Percentiles rank a stretch among this genome's conserved stretches.
Evolutionary conservation across 1,284 basidiomycete species (phyloP).

Genomic region (Papiliotrema laurentii): DNA sequence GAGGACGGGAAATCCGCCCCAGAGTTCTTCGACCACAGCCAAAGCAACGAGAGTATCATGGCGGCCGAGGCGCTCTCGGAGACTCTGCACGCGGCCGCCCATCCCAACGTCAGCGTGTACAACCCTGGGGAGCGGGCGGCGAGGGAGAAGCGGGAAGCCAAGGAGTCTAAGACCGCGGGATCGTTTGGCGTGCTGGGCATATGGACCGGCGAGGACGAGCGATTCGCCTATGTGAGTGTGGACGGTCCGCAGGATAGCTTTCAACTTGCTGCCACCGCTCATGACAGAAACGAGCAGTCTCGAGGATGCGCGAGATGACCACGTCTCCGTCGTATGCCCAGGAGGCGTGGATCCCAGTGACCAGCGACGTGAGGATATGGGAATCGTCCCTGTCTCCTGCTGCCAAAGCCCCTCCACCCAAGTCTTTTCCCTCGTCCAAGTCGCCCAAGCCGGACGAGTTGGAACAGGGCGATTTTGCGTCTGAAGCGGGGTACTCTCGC

Average conservation of each 20-base stretch:
- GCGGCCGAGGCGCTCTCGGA: slow-evolving; percentile 60
- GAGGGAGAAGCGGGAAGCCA: slow-evolving; percentile 18
- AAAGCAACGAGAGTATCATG: slow-evolving; percentile 52
- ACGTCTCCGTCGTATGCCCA: slow-evolving; percentile 52
- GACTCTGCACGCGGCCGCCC: slow-evolving; percentile 55
- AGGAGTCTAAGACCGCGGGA: slow-evolving; percentile 44
- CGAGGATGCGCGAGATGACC: slow-evolving; percentile 63
- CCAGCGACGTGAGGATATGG: slow-evolving; percentile 45
- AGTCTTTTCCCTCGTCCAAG: too few species aligned
- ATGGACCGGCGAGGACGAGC: slow-evolving; percentile 65
- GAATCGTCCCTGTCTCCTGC: too few species aligned
- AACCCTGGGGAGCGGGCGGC: slow-evolving; percentile 33
- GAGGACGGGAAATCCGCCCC: not conserved
- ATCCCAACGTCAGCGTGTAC: slow-evolving; percentile 62
- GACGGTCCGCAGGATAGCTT: not conserved
- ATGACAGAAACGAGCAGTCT: slow-evolving; percentile 57
- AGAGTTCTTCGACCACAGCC: slow-evolving; percentile 15
- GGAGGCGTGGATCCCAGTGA: slow-evolving; percentile 46
- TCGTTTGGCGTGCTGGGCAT: slow-evolving; percentile 54
- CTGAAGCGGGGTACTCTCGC: slow-evolving; percentile 26
- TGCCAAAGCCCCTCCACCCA: too few species aligned
- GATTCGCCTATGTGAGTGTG: slow-evolving; percentile 59
- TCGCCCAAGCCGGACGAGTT: too few species aligned
- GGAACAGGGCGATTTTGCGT: slow-evolving; percentile 24
- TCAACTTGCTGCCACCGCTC: not conserved